These are phyloP conservation scores for Berberis thunbergii DNA, from an alignment of 164 flowering plant species.

Conservation along the genomic window DNA sequence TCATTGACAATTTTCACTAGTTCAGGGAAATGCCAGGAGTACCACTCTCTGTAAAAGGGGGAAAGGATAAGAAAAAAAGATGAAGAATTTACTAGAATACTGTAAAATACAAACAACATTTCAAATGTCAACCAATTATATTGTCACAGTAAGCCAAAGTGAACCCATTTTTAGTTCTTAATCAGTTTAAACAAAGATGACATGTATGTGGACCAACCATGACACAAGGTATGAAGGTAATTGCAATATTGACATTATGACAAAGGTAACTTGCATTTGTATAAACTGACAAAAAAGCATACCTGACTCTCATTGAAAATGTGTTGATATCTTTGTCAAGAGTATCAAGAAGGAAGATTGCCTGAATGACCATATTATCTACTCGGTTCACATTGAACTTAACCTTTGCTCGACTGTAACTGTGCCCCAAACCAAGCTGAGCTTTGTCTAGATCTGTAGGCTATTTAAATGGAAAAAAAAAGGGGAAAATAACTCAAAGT, in stretches of 20 bases:
- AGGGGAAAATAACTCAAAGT: background rate
- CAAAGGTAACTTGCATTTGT: background rate
- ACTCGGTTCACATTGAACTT: constrained; percentile 96
- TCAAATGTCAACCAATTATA: too few species aligned
- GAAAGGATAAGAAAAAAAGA: background rate
- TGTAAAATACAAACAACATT: too few species aligned
- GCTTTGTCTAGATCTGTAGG: constrained; percentile 88
- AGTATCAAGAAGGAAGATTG: constrained; percentile 89
- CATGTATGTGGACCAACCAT: too few species aligned
- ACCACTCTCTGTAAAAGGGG: constrained; percentile 71
- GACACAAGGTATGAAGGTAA: too few species aligned
- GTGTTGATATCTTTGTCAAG: constrained; percentile 94
- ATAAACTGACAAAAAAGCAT: background rate
- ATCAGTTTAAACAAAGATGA: too few species aligned
- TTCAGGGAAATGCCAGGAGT: constrained; percentile 97
- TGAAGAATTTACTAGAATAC: background rate
- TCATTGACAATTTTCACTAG: constrained; percentile 90
- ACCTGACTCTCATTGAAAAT: constrained; percentile 98
- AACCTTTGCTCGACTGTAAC: constrained; percentile 98
- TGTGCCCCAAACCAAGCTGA: constrained; percentile 90
- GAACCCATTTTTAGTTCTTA: too few species aligned
- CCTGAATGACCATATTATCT: constrained; percentile 98
- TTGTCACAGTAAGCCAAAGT: too few species aligned
- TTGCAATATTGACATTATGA: background rate
- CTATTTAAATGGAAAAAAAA: constrained; percentile 22